Evolutionary conservation across 345 rosid genomes (phyloP), one percentile per base, ranked within the genome.

Genomic region (Rhodomyrtus tomentosa): DNA sequence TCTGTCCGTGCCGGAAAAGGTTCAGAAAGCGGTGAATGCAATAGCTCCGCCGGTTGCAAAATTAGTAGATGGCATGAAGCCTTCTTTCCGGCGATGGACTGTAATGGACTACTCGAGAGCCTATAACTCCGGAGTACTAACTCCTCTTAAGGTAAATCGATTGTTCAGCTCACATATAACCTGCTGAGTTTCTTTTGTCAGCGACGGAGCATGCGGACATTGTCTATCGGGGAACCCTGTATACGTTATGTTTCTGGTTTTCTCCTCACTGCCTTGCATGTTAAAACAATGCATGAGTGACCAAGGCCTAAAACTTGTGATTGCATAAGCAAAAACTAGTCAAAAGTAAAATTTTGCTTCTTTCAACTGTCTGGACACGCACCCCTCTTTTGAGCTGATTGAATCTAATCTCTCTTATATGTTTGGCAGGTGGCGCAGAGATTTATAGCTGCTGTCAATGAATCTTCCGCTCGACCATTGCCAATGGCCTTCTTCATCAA

Each of bases 401-500:
- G 38, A n/a, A 56, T 27, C 14, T 84, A 53, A 76, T 38, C 42
- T 48, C 73, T 50, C 10, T 6, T 32, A 2, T 36, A 36, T 68
- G 76, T 16, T 22, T 18, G 76, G 27, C 83, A 94, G 95, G 95
- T 93, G 42, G 95, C 95, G 14, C 91, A 92, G 80, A 85, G 88
- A 50, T 85, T 94, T 68, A 86, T 94, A 85, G 86, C 87, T 42
- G 92, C 90, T 1, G 91, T 92, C 10, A 25, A 22, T 22, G 92
- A 94, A 85, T 90, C 92, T 73, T 91, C 90, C 7, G 80, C 54
- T 15, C 85, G 87, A 83, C 84, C 89, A 18, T 10, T 89, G 88
- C 59, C 88, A 54, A 94, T 94, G 98, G 90, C 92, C 22, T 93
- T 93, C 86, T 94, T 94, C 84, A 92, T 94, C 84, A 88, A 83